Base-by-base conservation (phyloP, 305 asterid species). In the Plantago coronopus region DNA sequence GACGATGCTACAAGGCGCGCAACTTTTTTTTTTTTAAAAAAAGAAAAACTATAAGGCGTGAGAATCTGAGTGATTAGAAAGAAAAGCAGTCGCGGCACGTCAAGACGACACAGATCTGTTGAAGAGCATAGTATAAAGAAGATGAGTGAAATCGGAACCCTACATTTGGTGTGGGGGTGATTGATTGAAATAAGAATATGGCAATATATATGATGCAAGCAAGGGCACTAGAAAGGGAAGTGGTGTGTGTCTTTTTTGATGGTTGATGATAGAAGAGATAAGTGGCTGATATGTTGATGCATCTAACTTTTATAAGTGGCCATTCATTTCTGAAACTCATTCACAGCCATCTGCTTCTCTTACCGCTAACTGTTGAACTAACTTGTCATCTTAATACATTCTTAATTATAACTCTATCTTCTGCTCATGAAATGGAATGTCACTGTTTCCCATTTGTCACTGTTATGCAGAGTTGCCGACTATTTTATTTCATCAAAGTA, bases 171-270 rank as follows among this genome's bases (percentile, higher is more conserved):
- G 42, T 40, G 38, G 51, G 62, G n/a, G 64, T 43, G 72, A 34
- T 68, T 62, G 74, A 61, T 63, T 74, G 75, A 77, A 65, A 73
- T 55, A 68, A 68, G 44, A 69, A 69, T 59, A 61, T 73, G 83
- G 74, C 3, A 25, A 25, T 31, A 47, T 72, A 75, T 68, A 65
- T 85, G 86, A 83, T 79, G 90, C 59, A 76, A 83, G 78, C 38
- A 31, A 31, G 31, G 31, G 4, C 31, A 27, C 31, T 27, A 27
- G 2, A 27, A 27, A 31, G 38, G 10, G 11, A 49, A 44, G 29
- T 43, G 50, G 31, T 59, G 6, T 62, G 63, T 47, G 46, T 18
- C 55, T 59, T 19, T 44, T 31, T 31, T 31, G n/a, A n/a, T n/a
- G n/a, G n/a, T 4, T 3, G 38, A 31, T 31, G 38, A 31, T 31